Base-by-base conservation (phyloP, 1,284 basidiomycete species). In the Cystobasidiaceae sp. region DNA sequence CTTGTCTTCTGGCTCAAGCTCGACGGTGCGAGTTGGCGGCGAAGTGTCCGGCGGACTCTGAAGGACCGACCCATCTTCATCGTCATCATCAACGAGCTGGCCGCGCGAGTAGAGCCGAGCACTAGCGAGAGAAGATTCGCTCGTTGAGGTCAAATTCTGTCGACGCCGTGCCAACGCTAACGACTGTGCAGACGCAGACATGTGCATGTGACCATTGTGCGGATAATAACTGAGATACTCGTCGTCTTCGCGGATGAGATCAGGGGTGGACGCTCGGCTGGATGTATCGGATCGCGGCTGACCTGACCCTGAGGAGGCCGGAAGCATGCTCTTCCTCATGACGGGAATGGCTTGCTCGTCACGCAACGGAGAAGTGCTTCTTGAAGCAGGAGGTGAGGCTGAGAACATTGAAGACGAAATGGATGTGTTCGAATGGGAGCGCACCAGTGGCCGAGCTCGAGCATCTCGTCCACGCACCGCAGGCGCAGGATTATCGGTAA, bases 241-340 rank as follows among this genome's bases (percentile, higher is more conserved):
- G 33, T 62, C 61, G 25, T 64, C 61, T 64, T 64, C 61, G n/a
- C 41, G 51, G 3, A 64, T 56, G 3, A 56, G 34, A 45, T 55
- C 52, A 2, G 61, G 61, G 25, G 61, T 64, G 11, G 51, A 37
- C 28, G 52, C 39, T 34, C 27, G 25, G 44, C 61, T 64, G 25
- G 51, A 39, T 13, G 27, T 34, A 48, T 21, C 50, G 30, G 32
- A 19, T 33, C 30, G 30, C 4, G 6, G 23, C 21, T 21, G 3
- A 34, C 27, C 13, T 11, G 19, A 55, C 15, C 43, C 19, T 34
- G 23, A 8, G 45, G 27, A 2, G 17, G 3, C 13, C n/a, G 13
- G 3, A 25, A n/a, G n/a, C 3, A 46, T 13, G 45, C 13, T 19
- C 15, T 46, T 17, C 13, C 13, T 2, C n/a, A 25, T 3, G 23